phyloP scores from a whole-genome alignment of 345 rosid species.

The Gossypium bickii region DNA sequence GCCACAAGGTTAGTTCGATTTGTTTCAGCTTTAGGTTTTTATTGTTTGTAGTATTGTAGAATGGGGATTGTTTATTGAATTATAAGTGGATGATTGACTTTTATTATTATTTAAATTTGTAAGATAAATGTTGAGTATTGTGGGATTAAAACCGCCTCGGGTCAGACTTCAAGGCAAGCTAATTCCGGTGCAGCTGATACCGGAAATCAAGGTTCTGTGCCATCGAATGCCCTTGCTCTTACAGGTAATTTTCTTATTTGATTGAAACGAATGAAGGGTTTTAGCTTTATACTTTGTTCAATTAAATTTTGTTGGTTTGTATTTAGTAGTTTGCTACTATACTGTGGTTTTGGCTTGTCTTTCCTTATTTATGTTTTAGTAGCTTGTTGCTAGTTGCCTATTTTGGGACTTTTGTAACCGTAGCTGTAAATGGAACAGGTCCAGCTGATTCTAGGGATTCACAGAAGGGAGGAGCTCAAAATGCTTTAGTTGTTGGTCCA shows the following conservation, averaged over 20 bases:
- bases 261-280: neutral
- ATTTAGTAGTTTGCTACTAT: neutral
- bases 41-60: neutral
- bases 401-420: neutral
- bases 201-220: constrained; percentile 32
- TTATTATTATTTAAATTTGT: neutral
- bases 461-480: constrained; percentile 53
- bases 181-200: constrained; percentile 23
- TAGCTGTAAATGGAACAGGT: constrained; percentile 33
- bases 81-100: neutral
- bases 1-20: constrained; percentile 66
- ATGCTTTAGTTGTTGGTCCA: constrained; percentile 79
- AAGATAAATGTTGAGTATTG: constrained; percentile 7
- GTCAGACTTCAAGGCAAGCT: constrained; percentile 39
- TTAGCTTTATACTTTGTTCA: neutral
- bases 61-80: neutral
- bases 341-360: neutral
- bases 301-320: neutral
- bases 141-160: constrained; percentile 20
- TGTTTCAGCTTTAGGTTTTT: neutral
- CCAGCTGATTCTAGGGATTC: constrained; percentile 50
- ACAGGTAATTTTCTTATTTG: constrained; percentile 40
- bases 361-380: neutral
- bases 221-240: constrained; percentile 65
- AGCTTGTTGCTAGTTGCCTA: neutral